Conservation (phyloP, 2,329 filamentous ascomycete species). For the Parafenestella ontariensis region DNA sequence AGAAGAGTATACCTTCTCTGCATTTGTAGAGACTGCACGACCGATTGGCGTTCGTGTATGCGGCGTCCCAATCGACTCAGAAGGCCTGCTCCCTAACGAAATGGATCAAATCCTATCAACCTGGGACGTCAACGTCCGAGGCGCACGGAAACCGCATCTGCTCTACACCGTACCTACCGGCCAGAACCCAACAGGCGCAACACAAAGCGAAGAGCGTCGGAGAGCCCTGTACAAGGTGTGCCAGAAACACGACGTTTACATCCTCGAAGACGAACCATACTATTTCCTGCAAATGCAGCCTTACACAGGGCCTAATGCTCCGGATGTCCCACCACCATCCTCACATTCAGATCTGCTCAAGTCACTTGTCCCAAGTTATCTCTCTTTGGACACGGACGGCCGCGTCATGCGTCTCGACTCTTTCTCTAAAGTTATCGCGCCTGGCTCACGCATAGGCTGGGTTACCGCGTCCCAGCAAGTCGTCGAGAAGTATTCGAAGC, state of each 20-base stretch:
- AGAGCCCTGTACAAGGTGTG: slow-evolving; percentile 77
- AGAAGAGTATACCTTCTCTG: slow-evolving; percentile 91
- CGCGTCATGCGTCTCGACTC: slow-evolving; percentile 91
- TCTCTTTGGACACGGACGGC: slow-evolving; percentile 84
- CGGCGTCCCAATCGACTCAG: slow-evolving; percentile 69
- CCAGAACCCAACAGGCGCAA: slow-evolving; percentile 90
- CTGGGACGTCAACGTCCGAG: slow-evolving; percentile 65
- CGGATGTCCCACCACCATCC: slow-evolving; percentile 63
- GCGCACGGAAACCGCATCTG: slow-evolving; percentile 69
- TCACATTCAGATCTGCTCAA: slow-evolving; percentile 76
- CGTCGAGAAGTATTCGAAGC: slow-evolving; percentile 79
- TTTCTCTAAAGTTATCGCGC: slow-evolving; percentile 89
- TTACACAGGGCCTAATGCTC: slow-evolving; percentile 65
- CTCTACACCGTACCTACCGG: slow-evolving; percentile 80
- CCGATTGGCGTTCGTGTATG: slow-evolving; percentile 68
- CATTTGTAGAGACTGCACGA: slow-evolving; percentile 70
- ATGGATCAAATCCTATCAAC: slow-evolving; percentile 69
- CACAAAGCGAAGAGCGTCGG: slow-evolving; percentile 72
- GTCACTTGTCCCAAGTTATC: slow-evolving; percentile 74
- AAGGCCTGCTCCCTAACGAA: slow-evolving; percentile 68
- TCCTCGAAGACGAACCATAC: slow-evolving; percentile 93
- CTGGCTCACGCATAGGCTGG: slow-evolving; percentile 85
- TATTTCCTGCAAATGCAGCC: slow-evolving; percentile 91
- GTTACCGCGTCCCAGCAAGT: slow-evolving; percentile 86
- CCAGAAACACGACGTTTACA: slow-evolving; percentile 83